Evolutionary conservation across 768 basidiomycete species (phyloP), one percentile per base, ranked within the genome.

Genomic region (Amanita rubescens): DNA sequence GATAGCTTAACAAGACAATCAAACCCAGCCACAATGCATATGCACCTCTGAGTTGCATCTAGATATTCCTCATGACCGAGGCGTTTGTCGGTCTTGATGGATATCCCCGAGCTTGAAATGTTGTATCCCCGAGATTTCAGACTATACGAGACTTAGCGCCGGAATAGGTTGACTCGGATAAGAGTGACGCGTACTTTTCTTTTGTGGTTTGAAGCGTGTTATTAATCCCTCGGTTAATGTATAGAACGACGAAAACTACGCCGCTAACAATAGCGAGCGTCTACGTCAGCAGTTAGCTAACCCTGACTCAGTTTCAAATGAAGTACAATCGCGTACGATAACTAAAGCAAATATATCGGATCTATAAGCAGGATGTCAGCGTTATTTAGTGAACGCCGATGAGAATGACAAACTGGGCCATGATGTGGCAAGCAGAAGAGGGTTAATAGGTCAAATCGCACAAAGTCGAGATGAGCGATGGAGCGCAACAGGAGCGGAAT

Each of bases 11-110:
- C 34, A 14, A 17, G n/a, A 11, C 11, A 25, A 17, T 17, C 12
- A 5, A 6, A 35, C 41, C n/a, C 9, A 11, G 38, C 15, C 7
- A 41, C 20, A 42, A 30, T 15, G 1, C 3, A 11, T 60, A 71
- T 57, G 14, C 53, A 85, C 86, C 86, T 70, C 61, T 87, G 87
- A 14, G 85, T 87, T 6, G 85, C 84, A 60, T 87, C 85, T 3
- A 88, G 69, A 55, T 88, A 88, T 38, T 78, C 75, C 50, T 84
- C 79, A 37, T 82, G 71, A 55, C 80, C 79, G 57, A 84, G 75
- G 5, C 75, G 73, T 55, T 74, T 77, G 19, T 73, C 64, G 1
- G 85, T 88, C 67, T 85, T 86, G 39, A 89, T 71, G 0, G 83
- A 77, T 11, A 88, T 72, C 3, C 87, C 87, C 3, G 70, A 69